Evolutionary conservation across 768 basidiomycete genomes (phyloP), one percentile per base, ranked within the genome.

Genomic region (Mycena galopus): DNA sequence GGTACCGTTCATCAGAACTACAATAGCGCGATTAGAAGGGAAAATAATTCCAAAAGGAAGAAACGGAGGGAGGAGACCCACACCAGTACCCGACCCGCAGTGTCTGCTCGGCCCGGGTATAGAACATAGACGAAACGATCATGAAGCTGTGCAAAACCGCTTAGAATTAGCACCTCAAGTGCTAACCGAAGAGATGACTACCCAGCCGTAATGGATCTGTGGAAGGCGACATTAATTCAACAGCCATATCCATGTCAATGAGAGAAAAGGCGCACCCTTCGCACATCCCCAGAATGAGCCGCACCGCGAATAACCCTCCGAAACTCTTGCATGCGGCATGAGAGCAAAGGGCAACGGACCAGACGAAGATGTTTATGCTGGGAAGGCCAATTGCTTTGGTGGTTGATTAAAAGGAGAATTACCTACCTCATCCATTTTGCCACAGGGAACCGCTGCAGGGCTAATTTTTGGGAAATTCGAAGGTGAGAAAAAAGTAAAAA

Each of bases 251-350:
- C n/a, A n/a, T n/a, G n/a, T 0, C 14, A 19, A 29, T 1, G 53
- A 29, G 17, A 29, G 1, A 19, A 16, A 3, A 0, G 3, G 6
- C 37, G 12, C 25, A 70, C 69, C 86, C 93, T 79, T 95, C 93
- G 77, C 93, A 94, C 81, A 90, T 87, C 35, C 93, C 93, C 7
- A 94, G 81, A 25, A 94, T 82, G 17, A 93, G 73, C 19, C 93
- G 87, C 27, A 90, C 89, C 17, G 86, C 86, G 66, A 94, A 88
- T 1, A 94, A 84, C 1, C 88, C 89, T 0, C 86, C 87, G 74
- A 94, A 94, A 77, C 89, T 90, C 73, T 83, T 91, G 84, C 93
- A 94, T 0, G 92, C 93, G 0, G 92, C 91, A 73, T 94, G 93
- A 5, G 83, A 80, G 47, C 84, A 86, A 8, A 94, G 81, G 1